Conservation (phyloP, 176 grass and related monocot species). For the Urochloa ruziziensis region DNA sequence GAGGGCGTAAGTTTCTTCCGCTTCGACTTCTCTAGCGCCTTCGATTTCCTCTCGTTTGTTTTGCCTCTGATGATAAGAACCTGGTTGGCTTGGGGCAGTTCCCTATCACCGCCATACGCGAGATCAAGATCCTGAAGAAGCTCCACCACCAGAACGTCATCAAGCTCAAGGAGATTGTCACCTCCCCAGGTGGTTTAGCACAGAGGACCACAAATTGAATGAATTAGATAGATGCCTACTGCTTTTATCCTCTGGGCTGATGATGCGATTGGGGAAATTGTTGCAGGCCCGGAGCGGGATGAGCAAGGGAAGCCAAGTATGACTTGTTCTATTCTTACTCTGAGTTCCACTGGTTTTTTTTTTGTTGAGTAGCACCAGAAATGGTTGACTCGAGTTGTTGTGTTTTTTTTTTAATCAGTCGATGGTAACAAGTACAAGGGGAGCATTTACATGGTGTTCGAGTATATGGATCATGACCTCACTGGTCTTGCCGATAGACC, state of each 20-base stretch:
- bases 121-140: slow-evolving; percentile 98
- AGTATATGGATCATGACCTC: slow-evolving; percentile 96
- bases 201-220: background rate
- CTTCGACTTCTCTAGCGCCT: background rate
- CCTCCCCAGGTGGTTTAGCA: slow-evolving; percentile 57
- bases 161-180: slow-evolving; percentile 94
- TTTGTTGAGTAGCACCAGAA: background rate
- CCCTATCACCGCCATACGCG: slow-evolving; percentile 83
- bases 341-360: slow-evolving; percentile 9
- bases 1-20: slow-evolving; percentile 42
- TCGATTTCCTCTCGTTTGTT: background rate
- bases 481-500: slow-evolving; percentile 80
- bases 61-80: background rate
- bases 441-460: slow-evolving; percentile 85
- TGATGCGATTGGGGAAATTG: background rate
- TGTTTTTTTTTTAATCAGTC: slow-evolving; percentile 31
- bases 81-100: slow-evolving; percentile 48
- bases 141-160: slow-evolving; percentile 90
- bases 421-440: slow-evolving; percentile 81
- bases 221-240: background rate
- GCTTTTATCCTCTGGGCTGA: background rate
- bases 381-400: background rate
- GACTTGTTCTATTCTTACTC: background rate
- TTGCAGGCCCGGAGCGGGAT: slow-evolving; percentile 77
- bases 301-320: slow-evolving; percentile 92